Conservation (phyloP, 768 basidiomycete genomes). For the Amanita rubescens region DNA sequence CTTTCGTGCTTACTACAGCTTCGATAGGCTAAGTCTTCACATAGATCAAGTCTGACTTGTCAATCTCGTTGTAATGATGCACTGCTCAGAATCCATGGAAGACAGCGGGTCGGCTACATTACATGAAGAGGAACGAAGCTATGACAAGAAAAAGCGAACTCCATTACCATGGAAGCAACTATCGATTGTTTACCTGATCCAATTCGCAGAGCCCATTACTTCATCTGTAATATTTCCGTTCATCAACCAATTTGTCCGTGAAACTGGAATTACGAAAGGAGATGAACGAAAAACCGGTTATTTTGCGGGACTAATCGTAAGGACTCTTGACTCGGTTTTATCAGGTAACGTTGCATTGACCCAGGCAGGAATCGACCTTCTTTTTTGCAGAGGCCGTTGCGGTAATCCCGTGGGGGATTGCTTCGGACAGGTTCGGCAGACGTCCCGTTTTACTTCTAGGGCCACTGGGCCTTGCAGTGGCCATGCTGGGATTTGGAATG, state of each 20-base stretch:
- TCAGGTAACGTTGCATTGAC: neutral
- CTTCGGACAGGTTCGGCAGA: conserved; percentile 37
- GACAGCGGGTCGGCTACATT: neutral
- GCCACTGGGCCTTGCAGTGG: conserved; percentile 30
- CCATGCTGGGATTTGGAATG: conserved; percentile 36
- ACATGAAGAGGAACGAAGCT: neutral
- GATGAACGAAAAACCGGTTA: conserved; percentile 33
- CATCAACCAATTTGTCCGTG: too few species aligned
- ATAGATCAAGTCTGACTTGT: too few species aligned
- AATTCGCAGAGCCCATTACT: too few species aligned
- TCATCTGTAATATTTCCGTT: too few species aligned
- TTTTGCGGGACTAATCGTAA: conserved; percentile 33
- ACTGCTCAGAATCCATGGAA: neutral
- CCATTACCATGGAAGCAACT: conserved; percentile 27
- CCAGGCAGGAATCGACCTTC: conserved; percentile 34
- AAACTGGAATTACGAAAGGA: conserved; percentile 28
- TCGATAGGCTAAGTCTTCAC: too few species aligned
- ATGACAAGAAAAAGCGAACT: conserved; percentile 9
- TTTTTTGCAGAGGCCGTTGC: conserved; percentile 36
- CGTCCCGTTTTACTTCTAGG: conserved; percentile 36
- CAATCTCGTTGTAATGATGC: neutral
- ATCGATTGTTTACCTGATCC: conserved; percentile 22
- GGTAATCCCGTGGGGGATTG: conserved; percentile 37
- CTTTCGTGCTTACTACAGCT: too few species aligned
- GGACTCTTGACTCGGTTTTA: conserved; percentile 5